A percentile compares a stretch with the other conserved stretches of the same genome.
phyloP scores from a whole-genome alignment of 208 protist genomes.

The Wallacemonas sp. region DNA sequence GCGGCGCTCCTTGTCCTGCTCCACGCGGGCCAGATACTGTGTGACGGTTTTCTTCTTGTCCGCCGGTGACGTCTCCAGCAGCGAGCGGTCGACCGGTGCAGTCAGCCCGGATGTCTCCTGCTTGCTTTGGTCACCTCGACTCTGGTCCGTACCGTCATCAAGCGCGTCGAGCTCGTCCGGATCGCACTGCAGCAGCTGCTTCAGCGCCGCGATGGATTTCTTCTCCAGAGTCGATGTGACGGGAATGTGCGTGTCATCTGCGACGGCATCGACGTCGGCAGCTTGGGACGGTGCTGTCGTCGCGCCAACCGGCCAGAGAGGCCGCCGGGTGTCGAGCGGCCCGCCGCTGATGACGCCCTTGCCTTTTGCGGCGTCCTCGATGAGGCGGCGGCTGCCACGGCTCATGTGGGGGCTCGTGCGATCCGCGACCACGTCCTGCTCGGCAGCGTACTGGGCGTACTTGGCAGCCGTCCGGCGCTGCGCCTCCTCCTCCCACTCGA shows the following conservation, averaged over 20 bases:
- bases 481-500: conserved; percentile 55
- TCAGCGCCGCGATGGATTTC: conserved; percentile 29
- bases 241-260: conserved; percentile 15
- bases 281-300: neutral
- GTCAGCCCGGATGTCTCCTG: neutral
- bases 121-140: conserved; percentile 6
- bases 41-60: conserved; percentile 17
- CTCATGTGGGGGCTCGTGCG: conserved; percentile 21
- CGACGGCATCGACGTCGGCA: neutral
- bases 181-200: conserved; percentile 12
- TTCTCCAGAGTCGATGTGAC: conserved; percentile 25
- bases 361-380: conserved; percentile 10
- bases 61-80: conserved; percentile 1
- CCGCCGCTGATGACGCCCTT: neutral
- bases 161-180: neutral
- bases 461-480: conserved; percentile 31
- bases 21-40: conserved; percentile 35
- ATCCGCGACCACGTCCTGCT: conserved; percentile 19
- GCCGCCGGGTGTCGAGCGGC: conserved; percentile 23
- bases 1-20: conserved; percentile 41
- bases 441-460: conserved; percentile 28
- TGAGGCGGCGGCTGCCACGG: conserved; percentile 25
- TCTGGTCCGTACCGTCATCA: neutral
- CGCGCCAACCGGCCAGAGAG: conserved; percentile 29
- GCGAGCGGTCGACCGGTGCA: neutral